Evolutionary conservation across 345 rosid genomes (phyloP), one percentile per base, ranked within the genome.

Genomic region (Camelina neglecta): DNA sequence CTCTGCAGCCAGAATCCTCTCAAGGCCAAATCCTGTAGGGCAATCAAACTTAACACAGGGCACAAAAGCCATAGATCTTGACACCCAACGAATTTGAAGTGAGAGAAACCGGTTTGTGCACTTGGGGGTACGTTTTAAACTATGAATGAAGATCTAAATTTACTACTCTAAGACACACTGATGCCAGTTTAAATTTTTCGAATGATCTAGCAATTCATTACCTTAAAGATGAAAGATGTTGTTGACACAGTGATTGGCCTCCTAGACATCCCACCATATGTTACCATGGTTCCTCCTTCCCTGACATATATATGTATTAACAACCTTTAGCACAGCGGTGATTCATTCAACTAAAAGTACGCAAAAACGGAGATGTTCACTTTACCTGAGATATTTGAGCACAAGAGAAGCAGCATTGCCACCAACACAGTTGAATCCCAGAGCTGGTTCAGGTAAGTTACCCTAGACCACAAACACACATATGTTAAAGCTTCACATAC

Each of bases 241-340:
- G 97, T 90, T 67, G 97, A 79, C 23, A 85, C 89, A 2, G 91
- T 87, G 75, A 92, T 65, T 58, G 99, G 97, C 74, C 84, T 89
- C 77, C 88, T 92, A 18, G 97, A 89, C 99, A 95, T 90, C 65
- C 99, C 93, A 55, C 97, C 99, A 77, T 92, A 95, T 23, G 99
- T 92, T 64, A 89, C 97, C 97, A 87, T 89, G 6, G 88, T 89
- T 80, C 99, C 99, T 72, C 91, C 87, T 55, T 75, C 86, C 80
- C 91, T 90, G 78, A 68, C 81, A 73, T 35, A 11, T 51, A 64
- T 56, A 16, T 50, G 15, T 11, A 45, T 33, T 47, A 51, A 68
- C 15, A 73, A 57, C 73, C 65, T 73, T 73, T 54, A 62, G 31
- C 38, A 13, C 3, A 61, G 15, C 8, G 0, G 8, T 18, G 42